phyloP scores from a whole-genome alignment of 495 filamentous ascomycete genomes.

The Hypoxylon perforatum region DNA sequence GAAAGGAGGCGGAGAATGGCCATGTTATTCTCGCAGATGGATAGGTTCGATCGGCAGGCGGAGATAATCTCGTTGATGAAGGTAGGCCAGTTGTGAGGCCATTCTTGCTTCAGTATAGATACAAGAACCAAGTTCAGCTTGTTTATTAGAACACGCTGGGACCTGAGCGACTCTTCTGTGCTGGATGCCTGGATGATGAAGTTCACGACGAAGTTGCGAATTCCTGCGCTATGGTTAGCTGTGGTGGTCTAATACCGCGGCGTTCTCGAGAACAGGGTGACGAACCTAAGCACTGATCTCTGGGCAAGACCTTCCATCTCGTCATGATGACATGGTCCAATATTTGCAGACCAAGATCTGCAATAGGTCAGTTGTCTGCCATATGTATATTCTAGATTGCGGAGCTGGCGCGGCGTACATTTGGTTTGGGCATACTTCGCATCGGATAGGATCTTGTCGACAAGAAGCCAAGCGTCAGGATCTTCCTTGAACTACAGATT shows the following conservation, averaged over 20 bases:
- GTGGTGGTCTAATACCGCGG: background rate
- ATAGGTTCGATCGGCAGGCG: constrained; percentile 91
- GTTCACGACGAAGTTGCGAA: constrained; percentile 98
- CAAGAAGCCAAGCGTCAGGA: constrained; percentile 95
- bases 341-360: constrained; percentile 94
- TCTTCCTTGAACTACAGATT: constrained; percentile 92
- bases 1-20: constrained; percentile 94
- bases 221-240: constrained; percentile 67
- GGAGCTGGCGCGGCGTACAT: constrained; percentile 66
- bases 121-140: constrained; percentile 98
- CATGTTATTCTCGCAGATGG: constrained; percentile 99
- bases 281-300: constrained; percentile 92
- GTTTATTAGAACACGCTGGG: constrained; percentile 88
- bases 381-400: constrained; percentile 4
- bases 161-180: constrained; percentile 84
- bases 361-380: constrained; percentile 57
- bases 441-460: constrained; percentile 93
- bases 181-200: constrained; percentile 94
- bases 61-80: constrained; percentile 99
- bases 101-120: constrained; percentile 98
- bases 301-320: constrained; percentile 95
- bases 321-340: constrained; percentile 99
- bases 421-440: constrained; percentile 95
- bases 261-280: constrained; percentile 10
- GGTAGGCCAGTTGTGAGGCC: constrained; percentile 99